A percentile compares a stretch with the other conserved stretches of the same genome.
phyloP scores from a whole-genome alignment of 2,329 filamentous ascomycete genomes.

The Talaromyces sp. region DNA sequence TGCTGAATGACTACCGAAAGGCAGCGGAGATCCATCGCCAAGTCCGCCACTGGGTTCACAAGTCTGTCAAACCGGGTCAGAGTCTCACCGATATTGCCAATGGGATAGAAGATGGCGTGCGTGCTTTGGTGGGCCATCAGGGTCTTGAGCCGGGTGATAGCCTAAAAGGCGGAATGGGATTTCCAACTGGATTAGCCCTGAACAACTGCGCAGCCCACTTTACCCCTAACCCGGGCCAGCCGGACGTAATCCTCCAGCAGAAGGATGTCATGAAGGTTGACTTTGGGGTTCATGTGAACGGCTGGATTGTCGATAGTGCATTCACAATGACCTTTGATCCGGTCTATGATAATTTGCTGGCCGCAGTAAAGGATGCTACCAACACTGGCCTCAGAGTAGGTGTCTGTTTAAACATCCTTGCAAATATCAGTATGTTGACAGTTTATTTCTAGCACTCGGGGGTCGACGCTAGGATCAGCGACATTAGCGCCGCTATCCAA shows the following conservation, averaged over 20 bases:
- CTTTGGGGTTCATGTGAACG: constrained; percentile 75
- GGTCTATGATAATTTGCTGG: constrained; percentile 67
- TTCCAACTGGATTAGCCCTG: constrained; percentile 51
- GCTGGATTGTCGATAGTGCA: constrained; percentile 73
- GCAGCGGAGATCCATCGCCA: constrained; percentile 54
- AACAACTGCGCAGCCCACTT: constrained; percentile 53
- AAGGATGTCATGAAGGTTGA: constrained; percentile 79
- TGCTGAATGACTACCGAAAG: constrained; percentile 51
- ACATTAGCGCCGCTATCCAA: constrained; percentile 55
- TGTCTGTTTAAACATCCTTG: background rate
- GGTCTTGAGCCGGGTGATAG: constrained; percentile 49
- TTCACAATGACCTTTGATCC: constrained; percentile 74
- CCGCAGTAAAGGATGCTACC: constrained; percentile 68
- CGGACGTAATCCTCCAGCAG: constrained; percentile 64
- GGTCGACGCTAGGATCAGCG: constrained; percentile 49
- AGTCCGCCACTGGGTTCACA: constrained; percentile 47
- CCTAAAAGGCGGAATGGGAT: constrained; percentile 49
- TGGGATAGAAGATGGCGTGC: constrained; percentile 51
- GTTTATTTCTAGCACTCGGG: constrained; percentile 41
- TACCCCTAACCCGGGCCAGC: constrained; percentile 54
- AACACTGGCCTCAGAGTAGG: constrained; percentile 51
- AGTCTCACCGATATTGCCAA: constrained; percentile 47
- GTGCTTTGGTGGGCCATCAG: constrained; percentile 46
- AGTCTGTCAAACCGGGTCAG: constrained; percentile 46
- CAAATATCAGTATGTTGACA: constrained; percentile 8